Base-by-base conservation (phyloP, 768 basidiomycete species). In the Trametes punicea region DNA sequence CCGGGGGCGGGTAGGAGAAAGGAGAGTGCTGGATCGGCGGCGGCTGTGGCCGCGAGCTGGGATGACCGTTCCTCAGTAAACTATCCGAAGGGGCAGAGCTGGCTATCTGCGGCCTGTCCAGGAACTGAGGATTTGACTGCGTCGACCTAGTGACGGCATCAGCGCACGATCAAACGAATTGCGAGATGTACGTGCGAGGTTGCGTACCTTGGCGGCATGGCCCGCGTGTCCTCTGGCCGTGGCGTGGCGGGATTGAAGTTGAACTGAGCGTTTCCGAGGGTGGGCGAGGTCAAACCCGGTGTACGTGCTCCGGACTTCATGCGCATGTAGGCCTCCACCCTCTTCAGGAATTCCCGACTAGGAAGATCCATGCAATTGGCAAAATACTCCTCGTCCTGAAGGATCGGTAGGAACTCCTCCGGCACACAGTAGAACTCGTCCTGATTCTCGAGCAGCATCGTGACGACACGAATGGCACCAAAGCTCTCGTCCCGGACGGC, bases 341-440 rank as follows among this genome's bases (percentile, higher is more conserved):
- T 95, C 80, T 92, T 97, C 75, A 98, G 74, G 68, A 98, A 93
- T 41, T 99, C 96, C 70, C 96, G 96, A 62, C 87, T 85, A 1
- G 94, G 93, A 25, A 98, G 79, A 36, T 98, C 96, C 72, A 94
- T 72, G 47, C 83, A 86, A 70, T 84, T 93, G 45, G 82, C 76
- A 69, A 99, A 97, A 69, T 95, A 90, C 29, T 98, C 94, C 67
- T 93, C 90, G 63, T 98, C 94, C 50, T 87, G 82, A 16, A 99
- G 78, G 51, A 98, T 90, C 11, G 85, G 75, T 34, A 90, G 65
- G 67, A 98, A 88, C 66, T 99, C 96, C 64, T 83, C 81, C 5
- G 97, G 97, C 10, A 98, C 93, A n/a, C 84, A 83, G 76, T 90
- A 98, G 71, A 90, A 92, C 70, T 93, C 88, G 73, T 99, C 97